Evolutionary conservation across 176 grass and related monocot genomes (phyloP).

Genomic region (Chrysopogon serrulatus): DNA sequence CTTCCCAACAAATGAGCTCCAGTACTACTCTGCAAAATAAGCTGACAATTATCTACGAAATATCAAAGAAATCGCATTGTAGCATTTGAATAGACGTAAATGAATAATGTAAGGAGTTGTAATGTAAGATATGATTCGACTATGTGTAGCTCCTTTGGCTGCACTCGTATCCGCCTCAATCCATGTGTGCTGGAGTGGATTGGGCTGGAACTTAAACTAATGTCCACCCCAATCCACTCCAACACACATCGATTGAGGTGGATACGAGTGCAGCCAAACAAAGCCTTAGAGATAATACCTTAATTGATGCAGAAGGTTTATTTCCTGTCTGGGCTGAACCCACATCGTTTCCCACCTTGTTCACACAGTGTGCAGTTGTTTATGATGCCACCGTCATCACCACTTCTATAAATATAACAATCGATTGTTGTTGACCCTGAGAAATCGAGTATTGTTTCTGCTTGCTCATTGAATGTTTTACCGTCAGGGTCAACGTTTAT

Average conservation of each 20-base stretch:
- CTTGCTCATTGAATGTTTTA: neutral
- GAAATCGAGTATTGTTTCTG: constrained; percentile 4
- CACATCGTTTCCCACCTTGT: neutral
- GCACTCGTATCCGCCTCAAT: too few relatives aligned
- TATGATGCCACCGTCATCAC: neutral
- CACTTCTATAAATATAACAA: neutral
- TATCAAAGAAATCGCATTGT: neutral
- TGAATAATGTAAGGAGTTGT: neutral
- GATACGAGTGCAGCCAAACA: too few relatives aligned
- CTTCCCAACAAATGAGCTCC: neutral
- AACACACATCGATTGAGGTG: too few relatives aligned
- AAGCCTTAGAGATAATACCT: constrained; percentile 20
- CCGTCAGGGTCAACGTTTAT: rapidly evolving
- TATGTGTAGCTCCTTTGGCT: too few relatives aligned
- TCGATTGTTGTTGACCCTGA: neutral
- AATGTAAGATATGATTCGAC: neutral
- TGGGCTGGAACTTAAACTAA: too few relatives aligned
- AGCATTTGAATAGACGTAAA: neutral
- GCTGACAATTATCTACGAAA: neutral
- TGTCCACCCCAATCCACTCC: too few relatives aligned
- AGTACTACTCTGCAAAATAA: neutral
- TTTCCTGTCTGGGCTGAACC: neutral
- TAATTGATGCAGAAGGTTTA: constrained; percentile 7
- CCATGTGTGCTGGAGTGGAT: too few relatives aligned
- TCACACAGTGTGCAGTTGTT: neutral